Conservation (phyloP, 805 yeast genomes). For the Martiniozyma abietophila region DNA sequence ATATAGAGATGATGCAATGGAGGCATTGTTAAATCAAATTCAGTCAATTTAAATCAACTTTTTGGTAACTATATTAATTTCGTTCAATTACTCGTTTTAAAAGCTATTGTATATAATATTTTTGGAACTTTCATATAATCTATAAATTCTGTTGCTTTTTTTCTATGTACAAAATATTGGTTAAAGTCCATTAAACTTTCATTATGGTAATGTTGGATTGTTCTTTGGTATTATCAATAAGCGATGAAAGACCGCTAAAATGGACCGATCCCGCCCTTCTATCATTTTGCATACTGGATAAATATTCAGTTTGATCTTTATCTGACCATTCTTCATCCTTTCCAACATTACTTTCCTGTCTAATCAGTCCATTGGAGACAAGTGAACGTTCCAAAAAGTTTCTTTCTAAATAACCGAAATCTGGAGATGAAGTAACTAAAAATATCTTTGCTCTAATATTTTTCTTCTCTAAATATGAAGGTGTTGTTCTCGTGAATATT, state of each 20-base stretch:
- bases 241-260: slow-evolving; percentile 1
- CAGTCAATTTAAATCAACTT: background rate
- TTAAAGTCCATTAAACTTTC: too few relatives aligned
- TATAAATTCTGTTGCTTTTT: too few relatives aligned
- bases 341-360: slow-evolving; percentile 17
- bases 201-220: slow-evolving; percentile 1
- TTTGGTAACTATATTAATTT: background rate
- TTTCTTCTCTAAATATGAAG: slow-evolving; percentile 2
- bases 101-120: background rate
- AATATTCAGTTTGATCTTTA: slow-evolving; percentile 6
- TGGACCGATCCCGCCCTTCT: background rate
- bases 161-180: too few relatives aligned
- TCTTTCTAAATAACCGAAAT: slow-evolving; percentile 24
- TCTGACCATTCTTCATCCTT: slow-evolving; percentile 16
- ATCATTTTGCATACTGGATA: background rate
- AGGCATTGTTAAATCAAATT: background rate
- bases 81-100: slow-evolving; percentile 2
- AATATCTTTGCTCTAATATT: slow-evolving; percentile 14
- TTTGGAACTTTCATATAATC: too few relatives aligned
- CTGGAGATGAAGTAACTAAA: slow-evolving; percentile 13
- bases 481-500: slow-evolving; percentile 9
- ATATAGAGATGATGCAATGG: too few relatives aligned
- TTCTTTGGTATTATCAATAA: background rate
- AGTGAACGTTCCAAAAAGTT: slow-evolving; percentile 24
- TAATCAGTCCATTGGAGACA: slow-evolving; percentile 20